Base-by-base conservation (phyloP, 2,329 filamentous ascomycete genomes). In the Dactylellina haptotyla region DNA sequence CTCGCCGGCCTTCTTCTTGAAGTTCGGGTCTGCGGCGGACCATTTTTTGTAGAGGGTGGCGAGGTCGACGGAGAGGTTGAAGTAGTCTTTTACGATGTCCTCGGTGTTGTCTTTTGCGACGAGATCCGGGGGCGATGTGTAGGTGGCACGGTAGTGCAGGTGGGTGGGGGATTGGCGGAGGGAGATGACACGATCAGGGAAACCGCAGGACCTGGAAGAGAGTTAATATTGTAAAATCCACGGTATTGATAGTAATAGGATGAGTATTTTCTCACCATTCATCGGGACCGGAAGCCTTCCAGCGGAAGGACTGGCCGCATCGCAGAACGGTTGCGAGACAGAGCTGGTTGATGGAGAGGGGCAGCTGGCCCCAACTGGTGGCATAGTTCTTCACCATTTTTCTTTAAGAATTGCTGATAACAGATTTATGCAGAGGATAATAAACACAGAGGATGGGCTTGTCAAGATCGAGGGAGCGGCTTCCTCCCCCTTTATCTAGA, bases 291-390 rank as follows among this genome's bases (percentile, higher is more conserved):
- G 92, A 87, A 79, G 93, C 93, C 75, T 89, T 90, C 95, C 95
- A 99, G 83, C 94, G 89, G 77, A 99, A 99, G 0, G 94, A 97
- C 81, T 99, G 95, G 2, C 95, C 95, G 80, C 95, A 99, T 75
- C 94, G 89, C 32, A 99, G 84, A 0, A 93, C 97, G 0, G 94
- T 99, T 78, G 97, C 92, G 76, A 99, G 93, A 80, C 92, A 97
- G 2, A 99, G 86, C 80, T 99, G 95, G 2, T 89, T 87, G 32
- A 97, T 83, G 73, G 85, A 90, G 41, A 97, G 83, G 23, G 95
- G 93, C 77, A 99, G 83, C 83, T 91, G 96, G 76, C 88, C 88
- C 95, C 95, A 99, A 80, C 92, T 90, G 8, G 67, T 72, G 14
- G 59, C 45, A 50, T 61, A 48, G 25, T 14, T 39, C 50, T 72